Evolutionary conservation across 2,329 filamentous ascomycete genomes (phyloP).

Genomic region (Fusarium praegraminearum): DNA sequence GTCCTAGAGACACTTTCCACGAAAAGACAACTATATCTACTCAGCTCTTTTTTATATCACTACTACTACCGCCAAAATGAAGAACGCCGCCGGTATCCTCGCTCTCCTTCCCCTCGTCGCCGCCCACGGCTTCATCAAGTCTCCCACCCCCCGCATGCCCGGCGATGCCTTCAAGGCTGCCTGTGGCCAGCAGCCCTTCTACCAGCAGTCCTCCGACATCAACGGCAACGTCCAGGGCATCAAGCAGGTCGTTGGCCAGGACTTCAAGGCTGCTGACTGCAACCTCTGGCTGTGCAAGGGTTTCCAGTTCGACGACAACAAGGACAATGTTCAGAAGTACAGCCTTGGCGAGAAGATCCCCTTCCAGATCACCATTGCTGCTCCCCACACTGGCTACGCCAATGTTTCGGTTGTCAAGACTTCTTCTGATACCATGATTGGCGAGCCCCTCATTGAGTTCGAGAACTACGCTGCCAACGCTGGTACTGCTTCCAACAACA

Average conservation of each 20-base stretch:
- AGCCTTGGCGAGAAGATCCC: constrained; percentile 57
- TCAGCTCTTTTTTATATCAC: neutral
- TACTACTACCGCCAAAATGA: constrained; percentile 39
- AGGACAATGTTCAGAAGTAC: constrained; percentile 57
- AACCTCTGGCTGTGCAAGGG: constrained; percentile 62
- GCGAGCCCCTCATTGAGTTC: constrained; percentile 65
- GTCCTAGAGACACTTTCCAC: constrained; percentile 45
- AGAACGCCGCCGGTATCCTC: constrained; percentile 41
- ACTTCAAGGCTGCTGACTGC: constrained; percentile 48
- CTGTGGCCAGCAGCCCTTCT: constrained; percentile 58
- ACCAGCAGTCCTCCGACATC: constrained; percentile 51
- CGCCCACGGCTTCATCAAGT: constrained; percentile 59
- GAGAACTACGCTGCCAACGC: constrained; percentile 65
- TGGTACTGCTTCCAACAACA: constrained; percentile 57
- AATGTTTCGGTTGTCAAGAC: constrained; percentile 71
- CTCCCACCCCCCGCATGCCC: constrained; percentile 56
- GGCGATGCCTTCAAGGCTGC: constrained; percentile 58
- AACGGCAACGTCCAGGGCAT: constrained; percentile 56
- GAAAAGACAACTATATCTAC: constrained; percentile 11
- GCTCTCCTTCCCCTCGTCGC: constrained; percentile 51
- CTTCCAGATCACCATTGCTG: constrained; percentile 57
- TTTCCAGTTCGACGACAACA: constrained; percentile 60
- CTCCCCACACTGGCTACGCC: constrained; percentile 60
- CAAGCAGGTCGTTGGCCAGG: constrained; percentile 48
- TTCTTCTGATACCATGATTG: constrained; percentile 64